Conservation (phyloP, 2,329 filamentous ascomycete genomes). For the Claviceps cyperi region DNA sequence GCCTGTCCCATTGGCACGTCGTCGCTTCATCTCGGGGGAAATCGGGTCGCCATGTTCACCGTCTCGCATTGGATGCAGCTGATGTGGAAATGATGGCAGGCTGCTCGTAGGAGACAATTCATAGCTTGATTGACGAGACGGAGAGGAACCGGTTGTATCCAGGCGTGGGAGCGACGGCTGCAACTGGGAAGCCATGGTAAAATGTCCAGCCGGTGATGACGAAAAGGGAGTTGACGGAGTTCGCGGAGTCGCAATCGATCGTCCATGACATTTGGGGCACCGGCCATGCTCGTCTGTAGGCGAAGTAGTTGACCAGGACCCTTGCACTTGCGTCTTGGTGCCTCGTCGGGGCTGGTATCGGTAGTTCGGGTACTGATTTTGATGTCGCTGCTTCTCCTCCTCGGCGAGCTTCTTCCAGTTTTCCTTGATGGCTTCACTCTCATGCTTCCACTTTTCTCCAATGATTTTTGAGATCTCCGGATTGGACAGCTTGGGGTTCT, state of each 20-base stretch:
- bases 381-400: constrained; percentile 83
- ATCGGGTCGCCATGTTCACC: constrained; percentile 24
- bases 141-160: constrained; percentile 12
- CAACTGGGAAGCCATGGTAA: constrained; percentile 9
- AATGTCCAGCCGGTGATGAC: constrained; percentile 18
- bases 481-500: constrained; percentile 82
- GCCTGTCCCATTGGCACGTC: constrained; percentile 37
- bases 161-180: constrained; percentile 10
- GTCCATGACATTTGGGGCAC: constrained; percentile 59
- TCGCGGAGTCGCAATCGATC: constrained; percentile 46
- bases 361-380: constrained; percentile 83
- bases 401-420: constrained; percentile 84
- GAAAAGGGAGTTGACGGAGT: constrained; percentile 39
- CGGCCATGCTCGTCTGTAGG: constrained; percentile 36
- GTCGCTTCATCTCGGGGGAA: constrained; percentile 44
- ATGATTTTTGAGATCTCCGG: constrained; percentile 97
- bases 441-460: constrained; percentile 76
- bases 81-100: constrained; percentile 11
- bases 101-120: constrained; percentile 13
- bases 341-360: constrained; percentile 77
- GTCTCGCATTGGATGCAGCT: constrained; percentile 13
- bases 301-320: constrained; percentile 18
- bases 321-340: constrained; percentile 17
- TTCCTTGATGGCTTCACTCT: constrained; percentile 59
- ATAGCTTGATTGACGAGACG: constrained; percentile 15